These are phyloP conservation scores for Populus trichocarpa DNA, from an alignment of 441 rosid species.

Conservation along the genomic window DNA sequence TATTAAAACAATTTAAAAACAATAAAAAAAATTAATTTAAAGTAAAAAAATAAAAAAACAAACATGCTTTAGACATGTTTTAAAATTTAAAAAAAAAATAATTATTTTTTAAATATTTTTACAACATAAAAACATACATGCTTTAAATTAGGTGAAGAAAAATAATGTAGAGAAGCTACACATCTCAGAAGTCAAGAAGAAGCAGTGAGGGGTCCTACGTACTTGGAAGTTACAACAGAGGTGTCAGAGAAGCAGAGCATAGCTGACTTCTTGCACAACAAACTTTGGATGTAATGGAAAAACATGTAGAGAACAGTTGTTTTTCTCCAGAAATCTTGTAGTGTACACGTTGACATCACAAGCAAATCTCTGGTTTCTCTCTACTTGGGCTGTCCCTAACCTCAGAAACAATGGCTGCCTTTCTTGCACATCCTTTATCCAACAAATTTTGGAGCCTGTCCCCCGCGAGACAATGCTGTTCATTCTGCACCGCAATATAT, in stretches of 20 bases:
- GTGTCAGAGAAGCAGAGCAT: neutral
- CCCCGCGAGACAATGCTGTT: neutral
- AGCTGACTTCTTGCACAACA: neutral
- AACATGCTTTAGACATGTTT: no score
- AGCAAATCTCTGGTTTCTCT: slow-evolving; percentile 4
- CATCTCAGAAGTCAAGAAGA: neutral
- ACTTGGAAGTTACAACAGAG: neutral
- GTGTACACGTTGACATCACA: neutral
- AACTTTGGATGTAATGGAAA: neutral
- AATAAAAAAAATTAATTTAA: no score
- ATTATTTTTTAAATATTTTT: no score
- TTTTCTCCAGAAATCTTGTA: neutral
- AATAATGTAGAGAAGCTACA: neutral
- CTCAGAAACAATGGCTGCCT: slow-evolving; percentile 5
- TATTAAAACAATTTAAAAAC: no score
- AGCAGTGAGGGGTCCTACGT: slow-evolving; percentile 9
- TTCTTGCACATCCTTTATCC: neutral
- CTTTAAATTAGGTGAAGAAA: neutral
- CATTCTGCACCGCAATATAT: neutral
- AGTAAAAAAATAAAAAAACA: no score
- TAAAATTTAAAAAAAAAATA: no score
- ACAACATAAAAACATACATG: no score
- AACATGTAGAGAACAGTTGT: neutral
- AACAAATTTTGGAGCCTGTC: neutral
- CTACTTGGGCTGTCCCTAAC: neutral